Evolutionary conservation across 1,284 basidiomycete species (phyloP).

Genomic region (Phlebopus sp.): DNA sequence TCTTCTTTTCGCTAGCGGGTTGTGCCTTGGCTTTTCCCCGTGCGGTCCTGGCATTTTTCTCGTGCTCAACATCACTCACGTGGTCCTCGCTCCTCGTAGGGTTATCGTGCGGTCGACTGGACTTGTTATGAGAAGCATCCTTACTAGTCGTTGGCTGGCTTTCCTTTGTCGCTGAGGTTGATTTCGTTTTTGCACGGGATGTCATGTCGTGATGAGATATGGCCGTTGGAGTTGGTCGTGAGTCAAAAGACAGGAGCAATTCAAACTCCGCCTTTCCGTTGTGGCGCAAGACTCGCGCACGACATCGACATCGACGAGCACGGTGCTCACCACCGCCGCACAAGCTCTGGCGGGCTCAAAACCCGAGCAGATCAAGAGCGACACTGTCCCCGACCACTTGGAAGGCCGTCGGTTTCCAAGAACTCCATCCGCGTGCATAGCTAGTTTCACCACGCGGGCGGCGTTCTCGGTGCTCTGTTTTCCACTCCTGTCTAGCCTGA

Average conservation of each 20-base stretch:
- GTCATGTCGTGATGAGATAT: conserved; percentile 36
- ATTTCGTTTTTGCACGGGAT: conserved; percentile 42
- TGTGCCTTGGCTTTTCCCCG: conserved; percentile 23
- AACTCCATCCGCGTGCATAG: too few relatives aligned
- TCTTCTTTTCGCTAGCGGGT: conserved; percentile 13
- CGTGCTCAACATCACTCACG: conserved; percentile 31
- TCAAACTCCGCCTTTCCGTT: conserved; percentile 31
- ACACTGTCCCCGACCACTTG: too few relatives aligned
- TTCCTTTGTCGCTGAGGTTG: conserved; percentile 7
- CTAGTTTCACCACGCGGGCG: too few relatives aligned
- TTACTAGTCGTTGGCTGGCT: background rate
- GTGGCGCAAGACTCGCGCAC: conserved; percentile 23
- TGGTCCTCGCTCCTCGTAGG: conserved; percentile 14
- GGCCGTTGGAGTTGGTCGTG: conserved; percentile 10
- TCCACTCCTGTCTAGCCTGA: too few relatives aligned
- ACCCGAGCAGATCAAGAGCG: too few relatives aligned
- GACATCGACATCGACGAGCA: background rate
- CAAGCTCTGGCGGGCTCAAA: too few relatives aligned
- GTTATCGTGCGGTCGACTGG: conserved; percentile 15
- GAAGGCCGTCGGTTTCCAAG: too few relatives aligned
- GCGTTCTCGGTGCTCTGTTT: too few relatives aligned
- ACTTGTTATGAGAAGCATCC: conserved; percentile 1
- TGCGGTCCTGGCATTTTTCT: conserved; percentile 22
- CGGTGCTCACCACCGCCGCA: too few relatives aligned
- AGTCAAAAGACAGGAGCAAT: conserved; percentile 28